Evolutionary conservation across 2,329 filamentous ascomycete genomes (phyloP).

Genomic region (Parafenestella ontariensis): DNA sequence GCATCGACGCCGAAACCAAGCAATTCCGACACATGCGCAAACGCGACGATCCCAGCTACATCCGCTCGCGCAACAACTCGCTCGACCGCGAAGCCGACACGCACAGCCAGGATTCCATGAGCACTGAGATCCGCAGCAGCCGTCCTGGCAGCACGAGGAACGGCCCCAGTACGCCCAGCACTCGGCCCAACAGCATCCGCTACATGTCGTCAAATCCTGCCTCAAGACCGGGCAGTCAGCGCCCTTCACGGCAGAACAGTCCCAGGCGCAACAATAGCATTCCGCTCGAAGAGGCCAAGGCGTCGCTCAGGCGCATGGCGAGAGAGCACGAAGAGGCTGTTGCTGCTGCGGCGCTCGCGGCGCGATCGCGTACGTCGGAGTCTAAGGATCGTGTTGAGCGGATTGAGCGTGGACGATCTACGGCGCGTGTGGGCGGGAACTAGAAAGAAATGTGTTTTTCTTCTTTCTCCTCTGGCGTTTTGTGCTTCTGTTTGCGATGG

Average conservation of each 20-base stretch:
- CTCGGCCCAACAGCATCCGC: constrained; percentile 38
- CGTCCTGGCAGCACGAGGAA: constrained; percentile 34
- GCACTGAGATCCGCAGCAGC: constrained; percentile 33
- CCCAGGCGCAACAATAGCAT: constrained; percentile 38
- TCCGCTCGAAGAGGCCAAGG: constrained; percentile 39
- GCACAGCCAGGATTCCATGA: constrained; percentile 40
- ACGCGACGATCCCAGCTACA: constrained; percentile 47
- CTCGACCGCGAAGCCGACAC: constrained; percentile 26
- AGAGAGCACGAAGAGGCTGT: constrained; percentile 37
- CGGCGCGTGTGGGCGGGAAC: constrained; percentile 19
- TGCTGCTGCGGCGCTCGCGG: constrained; percentile 24
- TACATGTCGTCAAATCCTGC: constrained; percentile 27
- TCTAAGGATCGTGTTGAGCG: constrained; percentile 20
- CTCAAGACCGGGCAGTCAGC: constrained; percentile 28
- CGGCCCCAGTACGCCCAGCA: constrained; percentile 33
- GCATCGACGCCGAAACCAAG: constrained; percentile 51
- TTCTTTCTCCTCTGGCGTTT: background rate
- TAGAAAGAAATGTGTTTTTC: constrained; percentile 4
- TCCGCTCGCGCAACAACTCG: constrained; percentile 31
- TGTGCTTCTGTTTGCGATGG: background rate
- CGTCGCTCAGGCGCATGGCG: constrained; percentile 34
- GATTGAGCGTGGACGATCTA: constrained; percentile 27
- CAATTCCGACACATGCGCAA: constrained; percentile 49
- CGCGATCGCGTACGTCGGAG: constrained; percentile 14
- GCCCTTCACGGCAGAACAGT: constrained; percentile 34